A percentile compares a stretch with the other conserved stretches of the same genome.
phyloP scores from a whole-genome alignment of 768 basidiomycete species.

The Boletus sensibilis region DNA sequence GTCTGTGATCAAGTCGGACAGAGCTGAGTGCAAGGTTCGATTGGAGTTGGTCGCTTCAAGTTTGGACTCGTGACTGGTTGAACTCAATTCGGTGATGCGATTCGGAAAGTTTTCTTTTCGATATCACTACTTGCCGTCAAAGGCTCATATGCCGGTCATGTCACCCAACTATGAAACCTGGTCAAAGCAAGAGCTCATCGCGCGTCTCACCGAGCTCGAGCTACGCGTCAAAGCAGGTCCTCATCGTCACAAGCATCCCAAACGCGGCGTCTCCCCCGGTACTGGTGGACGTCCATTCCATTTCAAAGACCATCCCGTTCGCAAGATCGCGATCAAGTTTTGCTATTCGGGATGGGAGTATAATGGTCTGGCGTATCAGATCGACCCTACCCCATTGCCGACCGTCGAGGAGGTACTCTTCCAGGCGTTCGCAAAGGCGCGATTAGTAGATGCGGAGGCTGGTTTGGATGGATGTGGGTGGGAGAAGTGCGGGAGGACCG shows the following conservation, averaged over 20 bases:
- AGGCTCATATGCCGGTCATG: conserved; percentile 34
- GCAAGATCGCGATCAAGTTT: conserved; percentile 93
- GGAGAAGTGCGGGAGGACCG: conserved; percentile 91
- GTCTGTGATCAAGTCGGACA: no score
- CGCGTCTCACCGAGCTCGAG: conserved; percentile 60
- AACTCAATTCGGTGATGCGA: conserved; percentile 25
- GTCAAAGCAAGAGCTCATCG: conserved; percentile 70
- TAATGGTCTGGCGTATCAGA: conserved; percentile 84
- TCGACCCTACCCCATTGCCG: conserved; percentile 65
- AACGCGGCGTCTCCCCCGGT: conserved; percentile 14
- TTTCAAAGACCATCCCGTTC: conserved; percentile 65
- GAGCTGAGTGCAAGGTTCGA: no score
- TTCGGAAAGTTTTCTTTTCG: conserved; percentile 33
- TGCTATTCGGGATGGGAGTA: conserved; percentile 93
- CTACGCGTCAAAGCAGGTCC: conserved; percentile 13
- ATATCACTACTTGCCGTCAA: conserved; percentile 33
- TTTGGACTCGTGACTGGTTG: no score
- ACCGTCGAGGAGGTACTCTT: conserved; percentile 91
- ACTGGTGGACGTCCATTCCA: conserved; percentile 47
- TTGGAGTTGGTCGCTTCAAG: no score
- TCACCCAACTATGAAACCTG: conserved; percentile 50
- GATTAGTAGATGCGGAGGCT: conserved; percentile 68
- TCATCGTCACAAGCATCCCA: conserved; percentile 12
- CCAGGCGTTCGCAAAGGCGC: conserved; percentile 71
- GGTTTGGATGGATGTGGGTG: conserved; percentile 88